Percentiles rank a stretch among this genome's conserved stretches.
Conservation (phyloP, 164 flowering plant genomes). For the Stephania cephalantha region DNA sequence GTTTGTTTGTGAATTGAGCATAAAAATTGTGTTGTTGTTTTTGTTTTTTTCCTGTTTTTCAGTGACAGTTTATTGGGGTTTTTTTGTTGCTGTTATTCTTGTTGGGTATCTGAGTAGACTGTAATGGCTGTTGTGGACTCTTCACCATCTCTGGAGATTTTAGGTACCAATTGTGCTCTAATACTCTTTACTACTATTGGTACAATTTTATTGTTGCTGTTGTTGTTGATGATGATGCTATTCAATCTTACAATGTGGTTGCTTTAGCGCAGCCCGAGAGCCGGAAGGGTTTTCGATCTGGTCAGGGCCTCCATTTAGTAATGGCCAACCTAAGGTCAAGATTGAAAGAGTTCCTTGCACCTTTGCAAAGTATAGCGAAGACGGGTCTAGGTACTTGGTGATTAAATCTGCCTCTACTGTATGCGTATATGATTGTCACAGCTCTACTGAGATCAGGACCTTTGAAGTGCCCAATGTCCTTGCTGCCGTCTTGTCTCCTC, state of each 20-base stretch:
- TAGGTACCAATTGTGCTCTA: background rate
- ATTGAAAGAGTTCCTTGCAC: constrained; percentile 53
- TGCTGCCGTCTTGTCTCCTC: constrained; percentile 70
- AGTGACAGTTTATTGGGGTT: background rate
- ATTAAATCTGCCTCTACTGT: constrained; percentile 50
- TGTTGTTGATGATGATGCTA: background rate
- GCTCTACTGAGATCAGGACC: constrained; percentile 46
- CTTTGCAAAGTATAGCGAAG: constrained; percentile 56
- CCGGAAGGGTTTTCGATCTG: constrained; percentile 73
- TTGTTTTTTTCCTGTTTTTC: background rate
- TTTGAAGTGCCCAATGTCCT: constrained; percentile 52
- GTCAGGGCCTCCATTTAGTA: constrained; percentile 81
- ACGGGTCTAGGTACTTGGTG: constrained; percentile 76
- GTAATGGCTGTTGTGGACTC: constrained; percentile 5
- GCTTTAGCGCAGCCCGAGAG: constrained; percentile 43
- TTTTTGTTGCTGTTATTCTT: background rate
- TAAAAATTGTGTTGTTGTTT: background rate
- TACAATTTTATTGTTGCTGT: background rate
- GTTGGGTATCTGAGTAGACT: background rate
- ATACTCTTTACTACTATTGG: background rate
- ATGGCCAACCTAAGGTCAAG: constrained; percentile 56
- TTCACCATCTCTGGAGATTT: constrained; percentile 8
- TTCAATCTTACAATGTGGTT: background rate
- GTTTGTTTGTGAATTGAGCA: background rate
- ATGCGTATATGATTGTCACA: constrained; percentile 47